Conservation (phyloP, 805 yeast species). For the Wickerhamomyces sydowiorum region DNA sequence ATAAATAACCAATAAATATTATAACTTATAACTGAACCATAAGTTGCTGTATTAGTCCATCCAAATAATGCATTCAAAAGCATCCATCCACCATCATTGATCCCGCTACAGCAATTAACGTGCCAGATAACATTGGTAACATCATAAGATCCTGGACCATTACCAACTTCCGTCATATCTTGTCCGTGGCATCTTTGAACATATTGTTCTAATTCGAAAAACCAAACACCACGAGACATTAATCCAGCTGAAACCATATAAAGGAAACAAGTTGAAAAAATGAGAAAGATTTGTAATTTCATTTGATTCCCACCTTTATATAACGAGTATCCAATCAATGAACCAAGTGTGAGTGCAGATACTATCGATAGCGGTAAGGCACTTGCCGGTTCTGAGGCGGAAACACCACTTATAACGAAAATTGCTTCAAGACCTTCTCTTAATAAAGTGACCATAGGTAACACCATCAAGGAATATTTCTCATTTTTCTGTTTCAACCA, state of each 20-base stretch:
- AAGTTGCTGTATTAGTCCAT: slow-evolving; percentile 93
- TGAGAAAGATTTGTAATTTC: slow-evolving; percentile 69
- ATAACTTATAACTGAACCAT: slow-evolving; percentile 77
- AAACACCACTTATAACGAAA: slow-evolving; percentile 85
- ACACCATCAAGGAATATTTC: slow-evolving; percentile 63
- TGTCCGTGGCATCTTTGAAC: slow-evolving; percentile 72
- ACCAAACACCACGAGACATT: slow-evolving; percentile 88
- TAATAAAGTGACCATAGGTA: slow-evolving; percentile 80
- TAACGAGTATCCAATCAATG: slow-evolving; percentile 56
- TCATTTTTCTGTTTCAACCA: slow-evolving; percentile 24
- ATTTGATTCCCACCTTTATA: slow-evolving; percentile 77
- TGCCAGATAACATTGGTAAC: slow-evolving; percentile 81
- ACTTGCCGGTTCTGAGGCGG: slow-evolving; percentile 61
- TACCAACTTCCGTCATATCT: slow-evolving; percentile 82
- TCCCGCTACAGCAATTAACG: slow-evolving; percentile 90
- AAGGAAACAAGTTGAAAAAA: slow-evolving; percentile 73
- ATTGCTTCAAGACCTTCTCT: slow-evolving; percentile 93
- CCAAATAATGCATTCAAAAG: slow-evolving; percentile 82
- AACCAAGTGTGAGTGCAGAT: slow-evolving; percentile 55
- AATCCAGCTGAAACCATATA: slow-evolving; percentile 87
- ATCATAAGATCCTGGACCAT: slow-evolving; percentile 92
- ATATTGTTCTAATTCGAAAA: slow-evolving; percentile 70
- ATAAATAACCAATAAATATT: slow-evolving; percentile 62
- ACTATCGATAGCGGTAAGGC: slow-evolving; percentile 63
- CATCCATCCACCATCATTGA: slow-evolving; percentile 92